Evolutionary conservation across 2,329 filamentous ascomycete species (phyloP), one percentile per base, ranked within the genome.

Genomic region (Orbilia blumenaviensis): DNA sequence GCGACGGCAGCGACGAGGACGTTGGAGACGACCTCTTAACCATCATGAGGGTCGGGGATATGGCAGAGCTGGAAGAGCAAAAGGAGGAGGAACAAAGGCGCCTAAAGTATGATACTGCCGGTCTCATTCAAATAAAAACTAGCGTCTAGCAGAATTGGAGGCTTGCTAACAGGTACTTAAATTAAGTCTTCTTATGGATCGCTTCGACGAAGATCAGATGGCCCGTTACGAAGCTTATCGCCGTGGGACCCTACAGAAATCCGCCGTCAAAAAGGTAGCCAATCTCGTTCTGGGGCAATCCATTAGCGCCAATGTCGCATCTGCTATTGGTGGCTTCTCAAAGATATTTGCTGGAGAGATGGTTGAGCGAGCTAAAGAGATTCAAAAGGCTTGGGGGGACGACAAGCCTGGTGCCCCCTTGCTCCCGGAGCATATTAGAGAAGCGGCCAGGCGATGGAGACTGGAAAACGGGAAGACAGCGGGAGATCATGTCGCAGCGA

Each of bases 231-330:
- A 86, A 78, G 81, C 84, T 10, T 86, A 85, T 80, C 85, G 86
- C 42, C 84, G 85, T 14, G 82, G 84, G 6, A 86, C 85, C 78
- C 80, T 87, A 58, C 84, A 85, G 36, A 86, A 86, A 72, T 83
- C 85, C 60, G 85, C 84, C 0, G 82, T 87, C 12, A 85, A 85
- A 68, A 82, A 81, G 69, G 87, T 91, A 77, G 88, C 89, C 77
- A 91, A 91, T 79, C 88, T 89, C 81, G 89, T 89, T 0, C 85
- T 91, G 41, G 89, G 87, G 1, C 89, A 91, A 81, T 89, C 87
- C 52, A 89, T 91, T 4, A 89, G 89, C 0, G 85, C 86, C 27
- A 88, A 86, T 77, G 88, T 90, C 62, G 86, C 90, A 41, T 88
- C 88, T 12, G 88, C 88, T 4, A 88, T 91, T 62, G 88, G 86